A percentile compares a stretch with the other conserved stretches of the same genome.
These are phyloP conservation scores for Parastagonospora nodorum DNA, from an alignment of 2,329 filamentous ascomycete species.

Conservation along the genomic window DNA sequence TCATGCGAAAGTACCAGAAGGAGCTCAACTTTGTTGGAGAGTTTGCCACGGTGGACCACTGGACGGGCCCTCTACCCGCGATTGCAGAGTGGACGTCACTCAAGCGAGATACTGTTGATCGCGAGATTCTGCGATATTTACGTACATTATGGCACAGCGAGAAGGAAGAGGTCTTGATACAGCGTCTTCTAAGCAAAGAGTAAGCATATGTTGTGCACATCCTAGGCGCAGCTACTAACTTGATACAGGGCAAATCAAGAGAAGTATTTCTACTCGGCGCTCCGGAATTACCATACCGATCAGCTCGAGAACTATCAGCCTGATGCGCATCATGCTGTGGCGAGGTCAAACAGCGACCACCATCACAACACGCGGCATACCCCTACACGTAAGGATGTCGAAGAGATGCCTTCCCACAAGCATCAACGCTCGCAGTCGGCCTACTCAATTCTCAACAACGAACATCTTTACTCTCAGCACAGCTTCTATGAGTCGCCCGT, in stretches of 20 bases:
- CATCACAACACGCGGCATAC: conserved; percentile 55
- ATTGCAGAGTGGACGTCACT: conserved; percentile 67
- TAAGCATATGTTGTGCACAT: conserved; percentile 25
- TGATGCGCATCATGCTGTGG: conserved; percentile 64
- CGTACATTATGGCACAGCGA: conserved; percentile 91
- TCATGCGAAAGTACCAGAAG: conserved; percentile 79
- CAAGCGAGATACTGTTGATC: conserved; percentile 71
- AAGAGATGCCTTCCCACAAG: conserved; percentile 40
- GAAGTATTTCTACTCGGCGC: conserved; percentile 87
- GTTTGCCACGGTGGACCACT: conserved; percentile 55
- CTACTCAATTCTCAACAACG: conserved; percentile 62
- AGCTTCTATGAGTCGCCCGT: conserved; percentile 56
- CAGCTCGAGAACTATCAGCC: conserved; percentile 84
- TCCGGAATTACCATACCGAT: conserved; percentile 80
- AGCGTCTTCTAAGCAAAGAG: conserved; percentile 63
- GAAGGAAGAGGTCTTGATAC: conserved; percentile 71
- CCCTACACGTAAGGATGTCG: conserved; percentile 33
- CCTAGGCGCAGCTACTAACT: not conserved
- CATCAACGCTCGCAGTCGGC: conserved; percentile 58
- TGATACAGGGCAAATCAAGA: conserved; percentile 77
- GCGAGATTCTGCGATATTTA: conserved; percentile 81
- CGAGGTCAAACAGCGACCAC: conserved; percentile 89
- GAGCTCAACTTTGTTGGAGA: conserved; percentile 71
- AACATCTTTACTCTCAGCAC: conserved; percentile 55
- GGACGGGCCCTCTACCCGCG: conserved; percentile 60